These are phyloP conservation scores for Lenzites betulinus DNA, from an alignment of 768 basidiomycete genomes.

Conservation along the genomic window DNA sequence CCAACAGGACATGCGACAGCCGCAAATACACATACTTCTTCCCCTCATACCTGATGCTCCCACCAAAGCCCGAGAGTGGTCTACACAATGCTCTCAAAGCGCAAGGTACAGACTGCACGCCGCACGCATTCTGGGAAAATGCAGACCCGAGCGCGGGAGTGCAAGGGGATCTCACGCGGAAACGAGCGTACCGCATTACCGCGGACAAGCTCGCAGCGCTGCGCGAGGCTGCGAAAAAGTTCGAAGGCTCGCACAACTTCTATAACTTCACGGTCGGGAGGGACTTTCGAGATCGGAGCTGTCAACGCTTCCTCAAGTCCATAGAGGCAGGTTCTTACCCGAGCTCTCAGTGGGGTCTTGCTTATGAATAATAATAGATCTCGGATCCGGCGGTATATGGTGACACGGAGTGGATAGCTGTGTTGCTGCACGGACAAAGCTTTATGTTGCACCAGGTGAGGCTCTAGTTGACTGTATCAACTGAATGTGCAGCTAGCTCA, in stretches of 20 bases:
- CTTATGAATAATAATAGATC: slow-evolving; percentile 45
- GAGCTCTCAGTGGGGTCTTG: background rate
- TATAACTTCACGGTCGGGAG: slow-evolving; percentile 95
- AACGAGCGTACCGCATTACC: slow-evolving; percentile 70
- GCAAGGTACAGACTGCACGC: slow-evolving; percentile 30
- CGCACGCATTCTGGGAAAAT: slow-evolving; percentile 66
- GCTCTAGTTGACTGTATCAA: slow-evolving; percentile 6
- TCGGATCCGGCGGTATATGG: slow-evolving; percentile 87
- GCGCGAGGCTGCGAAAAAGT: slow-evolving; percentile 59
- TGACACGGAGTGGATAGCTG: slow-evolving; percentile 92
- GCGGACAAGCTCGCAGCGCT: slow-evolving; percentile 56
- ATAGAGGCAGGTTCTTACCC: slow-evolving; percentile 58
- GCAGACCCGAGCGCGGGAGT: slow-evolving; percentile 38
- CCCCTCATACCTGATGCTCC: slow-evolving; percentile 89
- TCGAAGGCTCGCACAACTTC: slow-evolving; percentile 92
- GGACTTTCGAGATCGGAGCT: slow-evolving; percentile 80
- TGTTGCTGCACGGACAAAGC: slow-evolving; percentile 93
- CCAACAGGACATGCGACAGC: slow-evolving; percentile 83
- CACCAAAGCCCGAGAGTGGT: slow-evolving; percentile 77
- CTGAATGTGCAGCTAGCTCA: slow-evolving; percentile 6
- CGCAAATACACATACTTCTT: slow-evolving; percentile 98
- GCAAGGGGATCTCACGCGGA: slow-evolving; percentile 64
- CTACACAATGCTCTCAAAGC: slow-evolving; percentile 49
- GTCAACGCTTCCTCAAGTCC: slow-evolving; percentile 84
- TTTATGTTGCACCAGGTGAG: slow-evolving; percentile 98